Evolutionary conservation across 2,329 filamentous ascomycete genomes (phyloP).

Genomic region (Laburnicola sp.): DNA sequence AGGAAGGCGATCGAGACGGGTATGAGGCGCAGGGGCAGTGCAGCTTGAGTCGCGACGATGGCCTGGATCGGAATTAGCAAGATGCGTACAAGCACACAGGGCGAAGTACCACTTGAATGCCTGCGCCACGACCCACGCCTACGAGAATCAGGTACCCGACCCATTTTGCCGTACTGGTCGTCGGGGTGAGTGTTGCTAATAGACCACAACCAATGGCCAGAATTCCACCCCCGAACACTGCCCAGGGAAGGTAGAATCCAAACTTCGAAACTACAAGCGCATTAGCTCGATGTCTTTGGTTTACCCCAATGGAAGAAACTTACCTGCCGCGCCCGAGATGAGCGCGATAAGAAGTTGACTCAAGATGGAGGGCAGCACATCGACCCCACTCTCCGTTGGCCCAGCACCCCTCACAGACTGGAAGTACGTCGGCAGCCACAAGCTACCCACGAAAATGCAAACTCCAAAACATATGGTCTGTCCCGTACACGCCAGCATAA

Average conservation of each 20-base stretch:
- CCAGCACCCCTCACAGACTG: slow-evolving; percentile 45
- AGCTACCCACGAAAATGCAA: slow-evolving; percentile 19
- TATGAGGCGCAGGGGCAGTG: slow-evolving; percentile 29
- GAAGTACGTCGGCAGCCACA: slow-evolving; percentile 46
- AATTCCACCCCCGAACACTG: slow-evolving; percentile 32
- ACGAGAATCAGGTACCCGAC: slow-evolving; percentile 34
- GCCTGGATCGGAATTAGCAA: slow-evolving; percentile 17
- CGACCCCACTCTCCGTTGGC: slow-evolving; percentile 46
- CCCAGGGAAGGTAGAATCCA: slow-evolving; percentile 37
- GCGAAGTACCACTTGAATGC: slow-evolving; percentile 27
- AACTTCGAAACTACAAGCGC: slow-evolving; percentile 16
- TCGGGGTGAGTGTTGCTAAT: slow-evolving; percentile 43
- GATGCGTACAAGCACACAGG: not conserved
- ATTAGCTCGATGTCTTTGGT: slow-evolving; percentile 6
- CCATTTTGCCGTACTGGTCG: slow-evolving; percentile 35
- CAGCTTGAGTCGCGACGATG: slow-evolving; percentile 39
- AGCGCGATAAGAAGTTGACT: slow-evolving; percentile 25
- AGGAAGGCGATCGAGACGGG: slow-evolving; percentile 38
- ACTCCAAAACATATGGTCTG: slow-evolving; percentile 10
- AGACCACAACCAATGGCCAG: slow-evolving; percentile 48
- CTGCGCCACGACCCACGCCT: slow-evolving; percentile 29
- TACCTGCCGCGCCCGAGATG: slow-evolving; percentile 23
- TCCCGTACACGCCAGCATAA: slow-evolving; percentile 30
- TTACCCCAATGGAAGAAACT: not conserved
- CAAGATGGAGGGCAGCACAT: slow-evolving; percentile 44